Conservation (phyloP, 2,329 filamentous ascomycete genomes). For the Calonectria honghensis region DNA sequence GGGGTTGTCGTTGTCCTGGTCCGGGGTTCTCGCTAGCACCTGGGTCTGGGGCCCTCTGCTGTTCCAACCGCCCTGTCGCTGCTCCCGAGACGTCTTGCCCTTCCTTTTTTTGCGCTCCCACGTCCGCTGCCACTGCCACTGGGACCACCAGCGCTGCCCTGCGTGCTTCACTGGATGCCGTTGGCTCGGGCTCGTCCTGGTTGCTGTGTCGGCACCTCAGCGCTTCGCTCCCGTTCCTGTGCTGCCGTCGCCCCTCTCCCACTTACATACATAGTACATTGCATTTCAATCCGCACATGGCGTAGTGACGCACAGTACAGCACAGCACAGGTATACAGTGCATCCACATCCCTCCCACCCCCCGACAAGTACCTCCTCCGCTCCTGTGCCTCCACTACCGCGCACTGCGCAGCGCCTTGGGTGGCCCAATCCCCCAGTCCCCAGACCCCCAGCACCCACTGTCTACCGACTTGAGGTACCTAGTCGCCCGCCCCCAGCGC, state of each 20-base stretch:
- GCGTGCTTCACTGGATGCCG: slow-evolving; percentile 40
- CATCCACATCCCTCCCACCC: slow-evolving; percentile 39
- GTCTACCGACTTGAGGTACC: slow-evolving; percentile 45
- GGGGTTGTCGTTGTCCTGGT: slow-evolving; percentile 17
- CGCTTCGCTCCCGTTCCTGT: slow-evolving; percentile 26
- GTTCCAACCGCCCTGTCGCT: slow-evolving; percentile 38
- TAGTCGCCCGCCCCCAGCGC: slow-evolving; percentile 50
- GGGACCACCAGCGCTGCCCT: slow-evolving; percentile 35
- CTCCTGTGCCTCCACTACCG: slow-evolving; percentile 41
- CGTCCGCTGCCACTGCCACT: slow-evolving; percentile 14
- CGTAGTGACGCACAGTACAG: slow-evolving; percentile 28
- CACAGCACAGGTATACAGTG: slow-evolving; percentile 31
- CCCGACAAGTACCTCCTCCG: slow-evolving; percentile 16
- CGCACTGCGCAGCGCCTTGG: slow-evolving; percentile 35
- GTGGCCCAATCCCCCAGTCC: slow-evolving; percentile 44
- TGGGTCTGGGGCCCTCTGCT: slow-evolving; percentile 35
- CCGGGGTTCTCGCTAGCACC: slow-evolving; percentile 31
- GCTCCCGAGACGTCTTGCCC: slow-evolving; percentile 30
- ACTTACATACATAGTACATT: slow-evolving; percentile 17
- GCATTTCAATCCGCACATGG: slow-evolving; percentile 27
- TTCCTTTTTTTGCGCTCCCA: slow-evolving; percentile 9
- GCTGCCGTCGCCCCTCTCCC: not conserved
- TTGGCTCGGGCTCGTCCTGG: slow-evolving; percentile 44
- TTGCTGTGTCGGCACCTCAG: slow-evolving; percentile 49
- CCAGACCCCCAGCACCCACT: slow-evolving; percentile 40